Percentiles rank a stretch among this genome's conserved stretches.
phyloP scores from a whole-genome alignment of 106 monocot genomes.

The Phalaenopsis aphrodite region DNA sequence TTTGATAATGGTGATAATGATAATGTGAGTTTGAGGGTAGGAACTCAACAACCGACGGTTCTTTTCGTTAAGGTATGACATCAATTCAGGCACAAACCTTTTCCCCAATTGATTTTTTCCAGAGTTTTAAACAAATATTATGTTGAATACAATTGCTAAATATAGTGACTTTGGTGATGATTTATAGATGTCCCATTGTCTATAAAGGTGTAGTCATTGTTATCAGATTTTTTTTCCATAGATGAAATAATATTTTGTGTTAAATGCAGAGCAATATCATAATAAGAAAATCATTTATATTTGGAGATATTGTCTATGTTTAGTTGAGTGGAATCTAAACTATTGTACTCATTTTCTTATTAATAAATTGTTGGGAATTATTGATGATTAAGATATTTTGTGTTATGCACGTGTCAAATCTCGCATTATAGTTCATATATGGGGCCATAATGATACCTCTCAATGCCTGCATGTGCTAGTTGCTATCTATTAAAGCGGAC shows the following conservation, averaged over 20 bases:
- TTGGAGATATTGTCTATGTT: no score
- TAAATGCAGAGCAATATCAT: no score
- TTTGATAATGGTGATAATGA: constrained; percentile 30
- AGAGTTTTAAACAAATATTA: background rate
- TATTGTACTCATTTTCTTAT: no score
- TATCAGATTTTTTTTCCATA: background rate
- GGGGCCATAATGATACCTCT: no score
- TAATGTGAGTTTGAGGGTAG: constrained; percentile 15
- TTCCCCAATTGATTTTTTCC: background rate
- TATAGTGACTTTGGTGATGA: background rate
- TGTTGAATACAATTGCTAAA: background rate
- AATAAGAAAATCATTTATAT: no score
- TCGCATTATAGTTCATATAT: no score
- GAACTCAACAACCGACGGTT: constrained; percentile 24
- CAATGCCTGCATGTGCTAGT: no score
- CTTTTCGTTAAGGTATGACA: constrained; percentile 72
- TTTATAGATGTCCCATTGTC: background rate
- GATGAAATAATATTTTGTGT: background rate
- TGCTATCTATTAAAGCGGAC: no score
- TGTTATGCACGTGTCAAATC: no score
- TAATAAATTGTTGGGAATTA: no score
- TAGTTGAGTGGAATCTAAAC: no score
- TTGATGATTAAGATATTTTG: no score
- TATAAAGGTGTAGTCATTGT: background rate
- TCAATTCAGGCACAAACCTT: background rate